Evolutionary conservation across 176 grass and related monocot genomes (phyloP), one percentile per base, ranked within the genome.

Genomic region (Guadua angustifolia): DNA sequence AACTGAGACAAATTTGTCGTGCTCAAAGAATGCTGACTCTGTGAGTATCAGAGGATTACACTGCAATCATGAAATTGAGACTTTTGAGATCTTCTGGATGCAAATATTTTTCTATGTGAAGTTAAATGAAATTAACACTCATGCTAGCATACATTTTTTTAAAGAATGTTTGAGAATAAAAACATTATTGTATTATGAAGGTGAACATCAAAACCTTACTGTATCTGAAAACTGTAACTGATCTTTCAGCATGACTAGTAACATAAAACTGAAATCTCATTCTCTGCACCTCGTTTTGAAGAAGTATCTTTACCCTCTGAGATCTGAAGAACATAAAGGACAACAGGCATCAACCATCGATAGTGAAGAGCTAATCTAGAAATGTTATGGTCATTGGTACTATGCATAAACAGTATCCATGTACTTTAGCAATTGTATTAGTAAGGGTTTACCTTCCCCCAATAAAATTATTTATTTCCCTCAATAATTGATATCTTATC

Each of bases 151-250:
- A 72, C 6, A 25, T 18, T 53, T 24, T 53, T 53, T 25, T 33
- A 43, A 69, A n/a, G n/a, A n/a, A 36, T 47, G 1, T 66, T 21
- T 78, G 22, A 69, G 50, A 10, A 77, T 51, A 25, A 60, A 45
- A 79, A 56, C 49, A 13, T 39, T 65, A 17, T 10, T 46, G 58
- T 66, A 22, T 73, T 69, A 77, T 12, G 15, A 61, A 60, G 9
- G 43, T 77, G 62, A 81, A 77, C 35, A 85, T 76, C 52, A 40
- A 29, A 76, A 71, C 52, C 64, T 82, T 84, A 75, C 26, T 73
- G 38, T 39, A 73, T 69, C 69, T 84, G 32, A 33, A 68, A 89
- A 80, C 53, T 62, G 44, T 63, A 62, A 69, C 78, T 80, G 10
- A 15, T 68, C 62, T 57, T 39, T 50, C 5, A 73, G 86, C 40